Evolutionary conservation across 2,329 filamentous ascomycete species (phyloP).

Genomic region (Aschersonia sp.): DNA sequence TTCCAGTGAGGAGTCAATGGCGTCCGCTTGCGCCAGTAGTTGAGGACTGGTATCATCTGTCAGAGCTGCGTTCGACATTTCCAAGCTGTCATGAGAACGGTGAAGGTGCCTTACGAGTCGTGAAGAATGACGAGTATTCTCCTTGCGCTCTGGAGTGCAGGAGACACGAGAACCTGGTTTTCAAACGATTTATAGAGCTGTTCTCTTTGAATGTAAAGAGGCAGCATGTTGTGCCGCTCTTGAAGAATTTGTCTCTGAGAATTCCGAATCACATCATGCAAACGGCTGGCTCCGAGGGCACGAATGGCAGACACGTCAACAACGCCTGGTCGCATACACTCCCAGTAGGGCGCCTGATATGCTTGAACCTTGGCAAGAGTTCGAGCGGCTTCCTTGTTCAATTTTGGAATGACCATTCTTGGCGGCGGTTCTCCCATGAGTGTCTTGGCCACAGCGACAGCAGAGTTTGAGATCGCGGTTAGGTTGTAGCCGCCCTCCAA

Average conservation of each 20-base stretch:
- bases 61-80: not conserved
- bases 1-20: slow-evolving; percentile 58
- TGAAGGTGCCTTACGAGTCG: slow-evolving; percentile 53
- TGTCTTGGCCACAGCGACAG: slow-evolving; percentile 78
- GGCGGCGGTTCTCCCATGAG: slow-evolving; percentile 89
- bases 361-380: slow-evolving; percentile 45
- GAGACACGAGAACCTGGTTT: slow-evolving; percentile 73
- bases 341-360: slow-evolving; percentile 62
- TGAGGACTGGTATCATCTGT: slow-evolving; percentile 37
- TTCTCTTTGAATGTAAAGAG: slow-evolving; percentile 65
- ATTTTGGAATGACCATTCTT: slow-evolving; percentile 38
- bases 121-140: slow-evolving; percentile 79
- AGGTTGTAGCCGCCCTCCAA: slow-evolving; percentile 95
- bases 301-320: slow-evolving; percentile 38
- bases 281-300: slow-evolving; percentile 39
- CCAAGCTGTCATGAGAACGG: not conserved
- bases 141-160: slow-evolving; percentile 47
- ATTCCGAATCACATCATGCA: slow-evolving; percentile 68
- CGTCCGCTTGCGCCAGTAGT: slow-evolving; percentile 51
- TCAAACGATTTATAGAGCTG: slow-evolving; percentile 63
- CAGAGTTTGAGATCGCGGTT: slow-evolving; percentile 79
- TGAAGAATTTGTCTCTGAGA: slow-evolving; percentile 61
- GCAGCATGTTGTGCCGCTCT: slow-evolving; percentile 62
- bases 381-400: slow-evolving; percentile 41
- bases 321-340: slow-evolving; percentile 64